These are phyloP conservation scores for Plasmodium sp. DNA, from an alignment of 169 alveolate genomes.

Conservation along the genomic window DNA sequence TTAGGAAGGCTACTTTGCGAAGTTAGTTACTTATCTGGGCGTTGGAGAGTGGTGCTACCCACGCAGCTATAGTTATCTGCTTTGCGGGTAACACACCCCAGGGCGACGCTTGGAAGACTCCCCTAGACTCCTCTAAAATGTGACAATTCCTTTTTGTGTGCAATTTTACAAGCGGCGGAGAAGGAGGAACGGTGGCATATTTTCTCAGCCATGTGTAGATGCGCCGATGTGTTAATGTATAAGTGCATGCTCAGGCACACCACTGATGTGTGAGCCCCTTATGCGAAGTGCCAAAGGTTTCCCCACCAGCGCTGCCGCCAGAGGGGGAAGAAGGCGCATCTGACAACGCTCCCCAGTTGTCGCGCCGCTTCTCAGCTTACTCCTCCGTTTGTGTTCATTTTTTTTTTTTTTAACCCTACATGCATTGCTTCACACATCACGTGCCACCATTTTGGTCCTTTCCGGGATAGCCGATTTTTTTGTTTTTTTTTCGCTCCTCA, in stretches of 20 bases:
- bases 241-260: neutral
- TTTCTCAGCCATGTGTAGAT: neutral
- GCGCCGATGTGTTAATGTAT: neutral
- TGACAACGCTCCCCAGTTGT: neutral
- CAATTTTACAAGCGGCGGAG: neutral
- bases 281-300: neutral
- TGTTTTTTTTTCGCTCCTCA: neutral
- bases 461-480: neutral
- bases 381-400: neutral
- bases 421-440: neutral
- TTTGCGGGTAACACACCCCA: neutral
- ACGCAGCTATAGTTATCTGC: neutral
- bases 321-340: neutral
- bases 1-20: neutral
- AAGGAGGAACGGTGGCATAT: neutral
- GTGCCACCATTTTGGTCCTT: neutral
- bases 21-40: neutral
- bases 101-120: neutral
- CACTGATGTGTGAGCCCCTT: neutral
- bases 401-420: neutral
- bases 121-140: neutral
- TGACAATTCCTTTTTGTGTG: neutral
- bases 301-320: neutral
- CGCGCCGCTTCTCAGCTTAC: neutral
- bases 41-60: neutral